Conservation (phyloP, 2,329 filamentous ascomycete species). For the Fusarium brachygibbosum region DNA sequence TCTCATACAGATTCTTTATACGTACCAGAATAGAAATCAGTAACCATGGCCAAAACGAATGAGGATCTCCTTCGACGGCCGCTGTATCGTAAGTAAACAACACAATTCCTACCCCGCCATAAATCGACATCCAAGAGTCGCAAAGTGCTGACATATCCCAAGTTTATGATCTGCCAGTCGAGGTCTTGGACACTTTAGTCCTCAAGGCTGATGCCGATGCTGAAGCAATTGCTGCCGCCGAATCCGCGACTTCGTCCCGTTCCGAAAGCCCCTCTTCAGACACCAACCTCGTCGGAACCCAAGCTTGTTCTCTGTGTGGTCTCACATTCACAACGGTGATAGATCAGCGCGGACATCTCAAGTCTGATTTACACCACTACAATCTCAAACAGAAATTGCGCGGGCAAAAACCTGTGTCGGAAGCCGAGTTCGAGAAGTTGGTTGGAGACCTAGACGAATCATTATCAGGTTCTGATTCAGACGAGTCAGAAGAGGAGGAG, state of each 20-base stretch:
- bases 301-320: conserved; percentile 84
- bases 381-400: conserved; percentile 93
- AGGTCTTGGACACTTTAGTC: conserved; percentile 77
- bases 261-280: conserved; percentile 47
- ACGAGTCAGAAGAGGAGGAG: conserved; percentile 77
- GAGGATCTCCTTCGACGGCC: conserved; percentile 65
- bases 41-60: conserved; percentile 56
- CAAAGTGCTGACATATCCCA: conserved; percentile 31
- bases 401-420: conserved; percentile 77
- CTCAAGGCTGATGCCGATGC: conserved; percentile 56
- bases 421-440: conserved; percentile 87
- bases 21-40: background rate
- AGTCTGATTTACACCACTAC: conserved; percentile 92
- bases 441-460: conserved; percentile 90
- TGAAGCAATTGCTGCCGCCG: conserved; percentile 36
- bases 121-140: conserved; percentile 6
- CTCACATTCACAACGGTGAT: conserved; percentile 78
- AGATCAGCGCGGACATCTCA: conserved; percentile 88
- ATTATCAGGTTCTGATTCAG: conserved; percentile 86
- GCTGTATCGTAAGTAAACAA: conserved; percentile 61
- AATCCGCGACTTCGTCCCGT: conserved; percentile 42
- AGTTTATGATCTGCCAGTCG: conserved; percentile 87
- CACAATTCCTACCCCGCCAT: conserved; percentile 27
- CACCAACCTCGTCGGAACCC: conserved; percentile 70
- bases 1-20: background rate